Evolutionary conservation across 1,284 basidiomycete species (phyloP).

Genomic region (Fomes fomentarius): DNA sequence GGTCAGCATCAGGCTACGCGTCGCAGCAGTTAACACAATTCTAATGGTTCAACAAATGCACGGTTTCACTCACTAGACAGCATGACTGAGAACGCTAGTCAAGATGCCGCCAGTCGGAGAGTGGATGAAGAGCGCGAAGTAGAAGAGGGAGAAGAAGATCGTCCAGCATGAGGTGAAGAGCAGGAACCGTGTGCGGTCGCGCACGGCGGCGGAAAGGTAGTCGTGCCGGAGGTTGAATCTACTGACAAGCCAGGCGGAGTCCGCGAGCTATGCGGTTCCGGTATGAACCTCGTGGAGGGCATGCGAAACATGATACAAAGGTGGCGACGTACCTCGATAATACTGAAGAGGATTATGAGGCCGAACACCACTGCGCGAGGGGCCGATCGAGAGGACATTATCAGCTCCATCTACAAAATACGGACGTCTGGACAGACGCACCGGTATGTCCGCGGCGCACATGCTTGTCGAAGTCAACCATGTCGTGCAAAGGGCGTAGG

Average conservation of each 20-base stretch:
- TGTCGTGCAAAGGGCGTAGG: constrained; percentile 18
- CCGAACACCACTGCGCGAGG: constrained; percentile 51
- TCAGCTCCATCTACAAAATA: constrained; percentile 1
- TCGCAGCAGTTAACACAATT: too few relatives aligned
- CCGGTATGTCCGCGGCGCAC: constrained; percentile 56
- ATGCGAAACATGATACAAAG: background rate
- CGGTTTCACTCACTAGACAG: constrained; percentile 56
- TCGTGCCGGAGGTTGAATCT: constrained; percentile 60
- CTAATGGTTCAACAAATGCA: background rate
- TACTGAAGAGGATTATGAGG: constrained; percentile 56
- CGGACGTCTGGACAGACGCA: constrained; percentile 41
- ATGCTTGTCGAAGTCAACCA: constrained; percentile 41
- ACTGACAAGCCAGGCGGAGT: constrained; percentile 70
- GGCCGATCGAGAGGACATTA: background rate
- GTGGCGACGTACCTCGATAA: constrained; percentile 52
- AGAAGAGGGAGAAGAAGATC: constrained; percentile 53
- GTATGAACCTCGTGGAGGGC: background rate
- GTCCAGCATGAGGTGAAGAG: constrained; percentile 77
- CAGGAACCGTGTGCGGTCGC: constrained; percentile 65
- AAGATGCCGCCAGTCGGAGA: constrained; percentile 46
- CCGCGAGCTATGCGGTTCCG: constrained; percentile 49
- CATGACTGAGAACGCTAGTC: constrained; percentile 65
- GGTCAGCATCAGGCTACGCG: constrained; percentile 65
- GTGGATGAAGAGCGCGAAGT: constrained; percentile 56
- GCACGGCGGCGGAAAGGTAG: constrained; percentile 50